Base-by-base conservation (phyloP, 2,329 filamentous ascomycete genomes). In the Stachybotrys echinatus region DNA sequence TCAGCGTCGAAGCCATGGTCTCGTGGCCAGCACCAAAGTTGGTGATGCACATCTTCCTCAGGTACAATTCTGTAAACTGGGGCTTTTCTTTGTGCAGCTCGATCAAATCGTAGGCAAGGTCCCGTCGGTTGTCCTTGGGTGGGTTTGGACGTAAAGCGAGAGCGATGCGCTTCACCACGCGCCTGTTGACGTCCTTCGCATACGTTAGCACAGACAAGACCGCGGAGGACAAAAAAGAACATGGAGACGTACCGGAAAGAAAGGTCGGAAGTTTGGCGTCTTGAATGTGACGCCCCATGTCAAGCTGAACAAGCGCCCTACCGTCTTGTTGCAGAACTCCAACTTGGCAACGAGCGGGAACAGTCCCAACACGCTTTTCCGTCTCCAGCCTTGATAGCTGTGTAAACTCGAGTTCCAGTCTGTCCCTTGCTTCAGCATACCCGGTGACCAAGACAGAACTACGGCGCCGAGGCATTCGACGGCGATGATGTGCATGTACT, bases 11-110 rank as follows among this genome's bases (percentile, higher is more conserved):
- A 12, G 74, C 75, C 65, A 79, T 69, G 0, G 77, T 80, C 55
- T 80, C 77, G 51, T 80, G 77, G 0, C 77, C 77, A 1, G 77
- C 77, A 12, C 77, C 77, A 54, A 80, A 80, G 53, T 80, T 80
- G 2, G 77, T 79, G 3, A 78, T 66, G 3, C 74, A 75, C 66
- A 80, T 74, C 23, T 76, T 74, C 3, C 72, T 71, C 10, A 80
- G 66, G 48, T 80, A 79, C 0, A 56, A 61, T 22, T 75, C 70
- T 1, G 58, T 73, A 51, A 80, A 79, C 6, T 70, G 70, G 1
- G 74, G 70, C 19, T 69, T 73, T 5, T 69, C 62, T 14, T 64
- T 61, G 56, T 79, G 73, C 1, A 80, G 62, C 21, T 66, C 62
- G 14, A 80, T 71, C 2, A 80, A 55, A 50, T 79, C 76, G 3